Evolutionary conservation across 1,284 basidiomycete genomes (phyloP).

Genomic region (Stygiomarasmius scandens): DNA sequence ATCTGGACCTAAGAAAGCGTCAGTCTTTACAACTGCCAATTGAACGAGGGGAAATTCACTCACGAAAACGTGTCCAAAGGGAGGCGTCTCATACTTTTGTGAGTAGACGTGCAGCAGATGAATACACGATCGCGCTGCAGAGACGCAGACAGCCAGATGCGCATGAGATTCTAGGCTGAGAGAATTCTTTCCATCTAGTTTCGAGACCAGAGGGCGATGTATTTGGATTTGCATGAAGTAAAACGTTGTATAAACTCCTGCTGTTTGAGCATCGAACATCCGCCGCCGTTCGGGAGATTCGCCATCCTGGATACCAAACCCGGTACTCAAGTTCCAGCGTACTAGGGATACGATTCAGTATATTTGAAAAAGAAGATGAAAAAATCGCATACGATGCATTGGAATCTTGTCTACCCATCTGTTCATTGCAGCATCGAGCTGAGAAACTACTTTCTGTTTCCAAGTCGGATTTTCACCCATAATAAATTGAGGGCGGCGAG

Average conservation of each 20-base stretch:
- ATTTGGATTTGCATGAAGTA: constrained; percentile 65
- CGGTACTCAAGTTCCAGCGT: constrained; percentile 24
- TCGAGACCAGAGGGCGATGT: constrained; percentile 58
- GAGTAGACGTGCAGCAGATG: constrained; percentile 45
- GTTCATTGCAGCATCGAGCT: constrained; percentile 56
- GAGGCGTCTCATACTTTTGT: not conserved
- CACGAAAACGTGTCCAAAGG: not conserved
- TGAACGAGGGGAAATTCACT: not conserved
- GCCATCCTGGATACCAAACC: constrained; percentile 34
- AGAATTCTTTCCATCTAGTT: constrained; percentile 35
- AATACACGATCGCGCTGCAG: constrained; percentile 50
- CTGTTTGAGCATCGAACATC: constrained; percentile 67
- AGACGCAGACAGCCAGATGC: constrained; percentile 18
- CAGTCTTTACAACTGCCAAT: constrained; percentile 11
- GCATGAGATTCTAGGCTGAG: constrained; percentile 34
- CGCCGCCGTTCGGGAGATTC: constrained; percentile 48
- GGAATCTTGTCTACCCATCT: constrained; percentile 52
- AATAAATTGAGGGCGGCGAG: not conserved
- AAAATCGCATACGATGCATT: constrained; percentile 26
- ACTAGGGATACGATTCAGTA: constrained; percentile 62
- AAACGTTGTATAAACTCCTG: constrained; percentile 57
- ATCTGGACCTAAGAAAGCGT: constrained; percentile 20
- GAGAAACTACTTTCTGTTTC: constrained; percentile 31
- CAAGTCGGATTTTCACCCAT: not conserved
- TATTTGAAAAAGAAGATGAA: not conserved